Base-by-base conservation (phyloP, 495 filamentous ascomycete genomes). In the Terfezia claveryi region DNA sequence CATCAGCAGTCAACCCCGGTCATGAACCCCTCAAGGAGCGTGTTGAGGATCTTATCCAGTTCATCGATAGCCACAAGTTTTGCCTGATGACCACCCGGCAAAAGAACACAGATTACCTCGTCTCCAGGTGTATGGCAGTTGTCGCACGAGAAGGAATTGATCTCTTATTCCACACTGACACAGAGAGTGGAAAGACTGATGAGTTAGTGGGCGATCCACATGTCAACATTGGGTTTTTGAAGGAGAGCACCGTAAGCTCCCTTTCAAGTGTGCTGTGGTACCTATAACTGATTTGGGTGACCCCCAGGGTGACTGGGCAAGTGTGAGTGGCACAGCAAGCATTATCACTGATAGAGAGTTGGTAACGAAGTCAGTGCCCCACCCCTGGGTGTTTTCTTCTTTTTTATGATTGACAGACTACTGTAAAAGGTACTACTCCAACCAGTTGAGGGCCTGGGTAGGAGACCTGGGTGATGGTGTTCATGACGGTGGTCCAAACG, bases 121-220 rank as follows among this genome's bases (percentile, higher is more conserved):
- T 80, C 10, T 88, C 82, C 11, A 72, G 88, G 55, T 91, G 85
- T 68, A 96, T 96, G 89, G 85, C 85, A 2, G 63, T 94, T 10
- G 85, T 85, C 20, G 14, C 23, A 88, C 81, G 91, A 69, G 73
- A 74, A 58, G 82, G 81, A 62, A 76, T 92, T 52, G 87, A 94
- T 68, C 77, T 93, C 50, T 74, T 93, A 68, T 94, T 96, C 76
- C 81, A 91, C 71, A 85, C 87, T 60, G 94, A 94, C 72, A 86
- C 85, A 57, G 84, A 91, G 67, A 87, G 85, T 38, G 83, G 85
- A 68, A 94, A 96, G 72, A 88, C 86, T 10, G 75, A 85, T 68
- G 87, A 94, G 64, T 75, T 96, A 12, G 69, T 73, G 50, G 69
- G 70, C 16, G 82, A 94, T 70, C 74, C 79, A 0, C 78, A 87